Percentiles rank a stretch among this genome's conserved stretches.
Evolutionary conservation across 257 asterid genomes (phyloP).

Genomic region (Parsonsia alboflavescens): DNA sequence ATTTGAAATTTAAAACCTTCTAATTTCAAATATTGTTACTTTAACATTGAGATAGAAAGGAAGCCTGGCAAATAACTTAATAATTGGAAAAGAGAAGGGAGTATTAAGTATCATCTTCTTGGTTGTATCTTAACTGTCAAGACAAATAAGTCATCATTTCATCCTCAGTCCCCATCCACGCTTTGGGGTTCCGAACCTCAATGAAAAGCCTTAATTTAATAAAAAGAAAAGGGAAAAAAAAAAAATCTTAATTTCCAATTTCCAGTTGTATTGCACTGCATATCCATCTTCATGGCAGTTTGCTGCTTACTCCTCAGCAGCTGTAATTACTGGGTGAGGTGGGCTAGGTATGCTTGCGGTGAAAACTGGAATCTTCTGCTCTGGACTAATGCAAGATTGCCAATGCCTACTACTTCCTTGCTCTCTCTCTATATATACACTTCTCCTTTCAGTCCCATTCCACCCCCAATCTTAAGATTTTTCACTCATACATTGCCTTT

Average conservation of each 20-base stretch:
- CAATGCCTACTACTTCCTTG: background rate
- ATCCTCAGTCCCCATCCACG: too few species aligned
- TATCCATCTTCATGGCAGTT: background rate
- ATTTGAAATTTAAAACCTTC: too few species aligned
- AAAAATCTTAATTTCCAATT: background rate
- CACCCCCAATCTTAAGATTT: background rate
- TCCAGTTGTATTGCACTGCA: constrained; percentile 1
- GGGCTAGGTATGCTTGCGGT: background rate
- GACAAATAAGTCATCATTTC: background rate
- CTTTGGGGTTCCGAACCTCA: background rate
- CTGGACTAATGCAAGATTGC: too few species aligned
- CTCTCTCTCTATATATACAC: background rate
- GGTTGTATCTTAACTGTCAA: background rate
- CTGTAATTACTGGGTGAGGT: too few species aligned
- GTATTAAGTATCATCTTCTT: too few species aligned
- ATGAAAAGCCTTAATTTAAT: background rate
- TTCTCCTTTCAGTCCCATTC: background rate
- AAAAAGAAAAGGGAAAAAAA: too few species aligned
- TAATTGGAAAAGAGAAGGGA: too few species aligned
- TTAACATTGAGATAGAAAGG: too few species aligned
- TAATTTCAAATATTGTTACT: too few species aligned
- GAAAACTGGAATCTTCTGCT: background rate
- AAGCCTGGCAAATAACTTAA: too few species aligned
- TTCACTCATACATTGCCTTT: background rate
- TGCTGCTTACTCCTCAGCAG: background rate